phyloP scores from a whole-genome alignment of 2,329 filamentous ascomycete species.

The Sphaerulina musiva region DNA sequence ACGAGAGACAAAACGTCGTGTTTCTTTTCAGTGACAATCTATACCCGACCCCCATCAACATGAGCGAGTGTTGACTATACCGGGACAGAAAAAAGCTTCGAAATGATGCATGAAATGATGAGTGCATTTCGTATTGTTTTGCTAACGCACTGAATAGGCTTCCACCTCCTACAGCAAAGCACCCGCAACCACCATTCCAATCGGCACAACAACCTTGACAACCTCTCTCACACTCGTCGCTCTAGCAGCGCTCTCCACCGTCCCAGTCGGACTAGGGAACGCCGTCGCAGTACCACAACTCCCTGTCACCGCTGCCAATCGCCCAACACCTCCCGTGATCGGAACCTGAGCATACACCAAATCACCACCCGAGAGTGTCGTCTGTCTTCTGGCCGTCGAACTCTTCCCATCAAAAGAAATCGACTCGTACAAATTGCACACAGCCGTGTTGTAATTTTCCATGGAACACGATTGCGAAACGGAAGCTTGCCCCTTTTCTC shows the following conservation, averaged over 20 bases:
- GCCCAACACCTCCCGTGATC: constrained; percentile 18
- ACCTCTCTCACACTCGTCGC: constrained; percentile 13
- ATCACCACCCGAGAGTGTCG: background rate
- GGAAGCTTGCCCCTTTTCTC: constrained; percentile 1
- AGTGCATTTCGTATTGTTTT: too few relatives aligned
- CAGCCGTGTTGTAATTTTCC: constrained; percentile 4
- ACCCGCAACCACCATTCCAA: constrained; percentile 11
- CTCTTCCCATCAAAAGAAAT: constrained; percentile 1
- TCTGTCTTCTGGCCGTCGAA: constrained; percentile 5
- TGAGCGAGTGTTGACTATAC: too few relatives aligned
- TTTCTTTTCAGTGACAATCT: too few relatives aligned
- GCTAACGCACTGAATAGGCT: too few relatives aligned
- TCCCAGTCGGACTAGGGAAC: constrained; percentile 4
- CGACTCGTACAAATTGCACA: constrained; percentile 7
- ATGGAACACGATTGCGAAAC: constrained; percentile 5
- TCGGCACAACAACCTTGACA: constrained; percentile 17
- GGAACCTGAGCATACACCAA: constrained; percentile 12
- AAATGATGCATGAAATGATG: too few relatives aligned
- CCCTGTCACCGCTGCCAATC: constrained; percentile 6
- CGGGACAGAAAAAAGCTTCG: too few relatives aligned
- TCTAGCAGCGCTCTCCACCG: constrained; percentile 4
- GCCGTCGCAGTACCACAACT: constrained; percentile 6
- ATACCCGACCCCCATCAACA: too few relatives aligned
- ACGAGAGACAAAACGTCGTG: too few relatives aligned
- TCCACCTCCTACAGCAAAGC: background rate